Evolutionary conservation across 73 alveolate species (phyloP).

Genomic region (Symbiodinium natans): DNA sequence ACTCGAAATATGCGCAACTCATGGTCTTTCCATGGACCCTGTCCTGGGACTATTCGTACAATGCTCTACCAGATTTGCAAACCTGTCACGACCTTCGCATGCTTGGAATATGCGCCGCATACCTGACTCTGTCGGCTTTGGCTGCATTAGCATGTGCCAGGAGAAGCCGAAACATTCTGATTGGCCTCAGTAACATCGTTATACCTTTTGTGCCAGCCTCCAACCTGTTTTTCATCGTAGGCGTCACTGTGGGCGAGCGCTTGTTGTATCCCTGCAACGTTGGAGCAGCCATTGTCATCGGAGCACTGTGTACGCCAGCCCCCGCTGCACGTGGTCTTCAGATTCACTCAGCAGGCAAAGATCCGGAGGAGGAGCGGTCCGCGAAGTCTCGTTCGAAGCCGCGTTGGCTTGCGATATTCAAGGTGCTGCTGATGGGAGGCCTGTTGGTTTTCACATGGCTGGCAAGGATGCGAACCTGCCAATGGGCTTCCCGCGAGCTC

Average conservation of each 20-base stretch:
- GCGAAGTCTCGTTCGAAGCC: neutral
- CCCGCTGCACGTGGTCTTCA: neutral
- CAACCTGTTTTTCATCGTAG: slow-evolving; percentile 72
- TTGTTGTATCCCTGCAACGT: slow-evolving; percentile 82
- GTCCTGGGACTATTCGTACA: slow-evolving; percentile 91
- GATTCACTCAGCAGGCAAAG: neutral
- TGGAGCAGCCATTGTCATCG: slow-evolving; percentile 55
- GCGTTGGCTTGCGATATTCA: neutral
- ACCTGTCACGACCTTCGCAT: slow-evolving; percentile 61
- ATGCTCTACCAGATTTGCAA: slow-evolving; percentile 72
- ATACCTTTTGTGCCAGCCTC: slow-evolving; percentile 93
- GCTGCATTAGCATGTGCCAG: slow-evolving; percentile 51
- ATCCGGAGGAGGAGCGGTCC: neutral
- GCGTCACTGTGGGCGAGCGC: slow-evolving; percentile 88
- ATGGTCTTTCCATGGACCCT: slow-evolving; percentile 76
- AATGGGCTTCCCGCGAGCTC: slow-evolving; percentile 73
- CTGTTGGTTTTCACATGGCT: slow-evolving; percentile 8
- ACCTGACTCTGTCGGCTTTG: slow-evolving; percentile 15
- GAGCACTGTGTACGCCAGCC: neutral
- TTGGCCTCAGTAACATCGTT: slow-evolving; percentile 74
- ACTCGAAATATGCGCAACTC: slow-evolving; percentile 54
- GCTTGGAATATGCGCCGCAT: slow-evolving; percentile 42
- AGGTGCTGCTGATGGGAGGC: neutral
- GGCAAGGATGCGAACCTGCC: slow-evolving; percentile 48
- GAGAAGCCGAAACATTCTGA: slow-evolving; percentile 17